Evolutionary conservation across 257 asterid genomes (phyloP), one percentile per base, ranked within the genome.

Genomic region (Leptodermis oblonga): DNA sequence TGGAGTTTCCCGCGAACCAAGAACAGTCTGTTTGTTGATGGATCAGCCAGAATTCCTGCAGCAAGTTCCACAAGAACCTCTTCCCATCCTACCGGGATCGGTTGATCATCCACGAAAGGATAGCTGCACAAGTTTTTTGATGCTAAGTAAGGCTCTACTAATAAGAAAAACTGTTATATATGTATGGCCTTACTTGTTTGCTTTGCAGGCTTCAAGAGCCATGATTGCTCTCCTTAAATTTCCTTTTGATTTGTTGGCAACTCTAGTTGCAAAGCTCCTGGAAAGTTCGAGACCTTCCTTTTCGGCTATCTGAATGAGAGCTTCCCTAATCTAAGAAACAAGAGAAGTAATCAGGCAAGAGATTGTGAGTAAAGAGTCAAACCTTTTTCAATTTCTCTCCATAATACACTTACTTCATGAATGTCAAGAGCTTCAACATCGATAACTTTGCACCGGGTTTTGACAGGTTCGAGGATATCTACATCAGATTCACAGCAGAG

Each of bases 191-290:
- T 81, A 90, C 96, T 85, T 88, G 86, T 88, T 94, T 22, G 88
- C 88, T 80, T 84, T 91, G 87, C 97, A 91, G 74, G 97, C 95
- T 82, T 91, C 96, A 67, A 91, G 96, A 54, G 95, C 91, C 96
- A 91, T 86, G 54, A 91, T 85, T 69, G 97, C 96, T 76, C 87
- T 84, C 77, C 96, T 83, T 61, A 91, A 70, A 69, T 87, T 88
- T 70, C 84, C 95, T 81, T 82, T 88, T 33, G 96, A 85, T 80
- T 87, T 88, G 78, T 80, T 79, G 14, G 97, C 95, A 59, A 90
- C 84, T 70, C 89, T 82, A 62, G 92, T 86, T 10, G 97, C 96
- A 75, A 90, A 90, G 55, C 77, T 86, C 85, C 74, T 82, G 25
- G 95, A 74, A 62, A 90, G 82, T 68, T 88, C 96, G 79, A 91